Conservation (phyloP, 306 rosid genomes). For the barrel medic (Medicago truncatula) region MtrunA17r5.0-ANR NC_053046.1:17808001-17808500, state of each 20-base stretch:
- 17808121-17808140: neutral
- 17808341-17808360: neutral
- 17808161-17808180: slow-evolving; percentile 15
- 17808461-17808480: slow-evolving; percentile 97
- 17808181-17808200: slow-evolving; percentile 4
- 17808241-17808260: neutral
- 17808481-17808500: slow-evolving; percentile 87
- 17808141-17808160: slow-evolving; percentile 3
- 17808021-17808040: slow-evolving; percentile 81
- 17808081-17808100: neutral
- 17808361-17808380: neutral
- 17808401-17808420: slow-evolving; percentile 92
- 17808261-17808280: neutral
- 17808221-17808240: too few species aligned
- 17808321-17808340: neutral
- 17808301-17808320: slow-evolving; percentile 8
- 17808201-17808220: neutral
- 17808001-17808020: slow-evolving; percentile 96
- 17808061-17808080: neutral
- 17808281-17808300: neutral
- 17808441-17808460: slow-evolving; percentile 80
- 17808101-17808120: neutral
- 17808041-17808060: slow-evolving; percentile 40
- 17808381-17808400: slow-evolving; percentile 51
- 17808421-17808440: slow-evolving; percentile 85